Evolutionary conservation across 2,329 filamentous ascomycete genomes (phyloP), one percentile per base, ranked within the genome.

Genomic region (Exophiala sp.): DNA sequence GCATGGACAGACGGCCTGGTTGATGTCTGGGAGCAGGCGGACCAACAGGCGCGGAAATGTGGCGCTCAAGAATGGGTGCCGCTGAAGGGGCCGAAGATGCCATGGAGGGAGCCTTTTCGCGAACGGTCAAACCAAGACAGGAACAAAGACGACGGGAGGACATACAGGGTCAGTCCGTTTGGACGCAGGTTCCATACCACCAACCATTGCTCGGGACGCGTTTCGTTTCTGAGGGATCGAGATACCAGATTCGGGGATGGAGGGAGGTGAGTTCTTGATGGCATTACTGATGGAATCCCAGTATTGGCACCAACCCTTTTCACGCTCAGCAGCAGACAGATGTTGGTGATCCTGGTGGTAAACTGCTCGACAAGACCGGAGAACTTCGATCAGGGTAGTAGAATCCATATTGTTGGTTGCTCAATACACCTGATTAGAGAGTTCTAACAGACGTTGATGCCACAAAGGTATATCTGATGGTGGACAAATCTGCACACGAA

Each of bases 171-270:
- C 57, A 50, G 46, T 32, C 50, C 64, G 68, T 67, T 65, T 70
- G 65, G 62, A 62, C 57, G 56, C 66, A 65, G 67, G 71, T 69
- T 61, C 69, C 66, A 60, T 65, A 63, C 59, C 64, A 65, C 50
- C 65, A 49, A 46, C 60, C 58, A 52, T 49, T 58, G 43, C 37
- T 43, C 14, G 45, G 37, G 57, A 55, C 27, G 54, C 41, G 40
- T 46, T 43, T 48, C 56, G 55, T 46, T 60, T 61, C 43, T 50
- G 49, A 46, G 58, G 57, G 46, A 54, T 24, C 16, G 51, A 52
- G 14, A 51, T 29, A n/a, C 51, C 51, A 45, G 22, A 43, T 29
- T 52, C 43, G 2, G 44, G 38, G 11, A 42, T 43, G 18, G 50
- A 30, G 5, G 34, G 11, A 10, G 32, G 35, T 10, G 50, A 52